These are phyloP conservation scores for Exophiala lecanii-corni DNA, from an alignment of 2,329 filamentous ascomycete species.

Conservation along the genomic window DNA sequence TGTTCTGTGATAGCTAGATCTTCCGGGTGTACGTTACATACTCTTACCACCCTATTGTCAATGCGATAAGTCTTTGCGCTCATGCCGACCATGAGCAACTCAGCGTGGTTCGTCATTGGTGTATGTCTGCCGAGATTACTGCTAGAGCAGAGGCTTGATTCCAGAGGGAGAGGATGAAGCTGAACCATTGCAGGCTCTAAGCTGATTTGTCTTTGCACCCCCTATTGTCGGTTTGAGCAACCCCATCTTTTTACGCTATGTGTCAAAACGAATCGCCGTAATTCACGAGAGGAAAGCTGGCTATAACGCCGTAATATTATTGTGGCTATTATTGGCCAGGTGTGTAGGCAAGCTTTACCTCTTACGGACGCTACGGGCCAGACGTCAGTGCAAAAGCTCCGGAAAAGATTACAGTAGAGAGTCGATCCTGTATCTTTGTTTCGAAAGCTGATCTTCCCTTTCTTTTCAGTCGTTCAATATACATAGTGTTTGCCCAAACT, in stretches of 20 bases:
- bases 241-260: neutral
- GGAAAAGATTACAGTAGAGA: too few species aligned
- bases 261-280: neutral
- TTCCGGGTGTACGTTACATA: constrained; percentile 1
- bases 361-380: too few species aligned
- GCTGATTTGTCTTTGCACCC: neutral
- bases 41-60: constrained; percentile 1
- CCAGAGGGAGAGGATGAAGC: neutral
- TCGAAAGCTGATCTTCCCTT: too few species aligned
- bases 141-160: neutral
- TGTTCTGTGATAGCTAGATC: constrained; percentile 6
- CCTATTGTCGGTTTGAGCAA: too few species aligned
- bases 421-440: too few species aligned
- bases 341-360: too few species aligned
- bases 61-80: constrained; percentile 5
- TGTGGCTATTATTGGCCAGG: too few species aligned
- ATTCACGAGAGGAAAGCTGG: constrained; percentile 1
- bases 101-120: neutral
- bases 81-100: constrained; percentile 7
- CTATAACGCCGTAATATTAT: neutral
- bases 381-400: too few species aligned
- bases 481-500: too few species aligned
- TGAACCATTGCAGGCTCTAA: neutral
- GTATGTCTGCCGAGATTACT: constrained; percentile 1
- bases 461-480: too few species aligned